Evolutionary conservation across 2,329 filamentous ascomycete genomes (phyloP), one percentile per base, ranked within the genome.

Genomic region (Trichoderma atrobrunneum): DNA sequence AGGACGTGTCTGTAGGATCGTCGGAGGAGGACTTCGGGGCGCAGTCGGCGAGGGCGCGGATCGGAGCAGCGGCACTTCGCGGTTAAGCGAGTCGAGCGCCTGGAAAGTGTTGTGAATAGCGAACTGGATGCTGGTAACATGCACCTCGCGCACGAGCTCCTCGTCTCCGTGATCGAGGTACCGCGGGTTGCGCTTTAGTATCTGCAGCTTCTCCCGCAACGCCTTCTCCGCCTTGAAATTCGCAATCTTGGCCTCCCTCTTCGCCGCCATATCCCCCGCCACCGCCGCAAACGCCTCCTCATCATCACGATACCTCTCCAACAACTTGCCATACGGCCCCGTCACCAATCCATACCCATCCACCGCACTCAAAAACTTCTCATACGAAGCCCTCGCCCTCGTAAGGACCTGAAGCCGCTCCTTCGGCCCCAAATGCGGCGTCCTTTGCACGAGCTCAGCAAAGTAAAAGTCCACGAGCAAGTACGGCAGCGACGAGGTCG

Each of bases 191-290:
- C 78, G 78, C 68, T 82, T 81, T 76, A 87, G 81, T 48, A 79
- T 80, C 81, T 94, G 93, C n/a, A 98, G 85, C 80, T 92, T 95
- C 75, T 90, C 87, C 81, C 93, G 94, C 73, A 99, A 82, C 74
- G 92, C 90, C 80, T 96, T 97, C 81, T 98, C 96, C 66, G 93
- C 89, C 77, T 89, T 91, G 82, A 94, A 98, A 73, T 92, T 90
- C 59, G 90, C 88, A 76, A 99, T 97, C 83, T 98, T 99, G 61
- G 90, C 89, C 71, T 95, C 91, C 76, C 96, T 88, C 74, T 92
- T 88, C 34, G 90, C 88, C 24, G 91, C 88, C 5, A 93, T 88
- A 77, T 88, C 43, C 76, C 77, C 57, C 57, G 90, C 87, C 21
- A 92, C 89, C 3, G 93, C 91, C 62, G 91, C 91, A 81, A 98